A percentile compares a stretch with the other conserved stretches of the same genome.
Conservation (phyloP, 1,139 yeast species). For the Saccharomyces hybrid region DNA sequence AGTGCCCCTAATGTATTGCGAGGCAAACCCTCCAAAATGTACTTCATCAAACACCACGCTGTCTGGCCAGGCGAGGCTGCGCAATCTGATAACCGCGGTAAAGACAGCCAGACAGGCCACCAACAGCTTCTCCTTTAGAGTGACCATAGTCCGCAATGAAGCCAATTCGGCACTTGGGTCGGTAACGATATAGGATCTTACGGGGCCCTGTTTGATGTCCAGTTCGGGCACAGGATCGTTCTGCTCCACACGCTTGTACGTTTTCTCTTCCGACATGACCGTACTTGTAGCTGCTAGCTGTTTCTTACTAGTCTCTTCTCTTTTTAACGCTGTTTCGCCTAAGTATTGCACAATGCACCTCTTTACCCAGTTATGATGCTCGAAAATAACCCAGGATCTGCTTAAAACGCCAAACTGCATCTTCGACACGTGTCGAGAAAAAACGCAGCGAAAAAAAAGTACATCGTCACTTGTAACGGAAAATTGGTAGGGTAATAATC, state of each 20-base stretch:
- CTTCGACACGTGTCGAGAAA: constrained; percentile 1
- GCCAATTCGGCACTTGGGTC: constrained; percentile 39
- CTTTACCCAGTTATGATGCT: not conserved
- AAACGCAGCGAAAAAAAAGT: not conserved
- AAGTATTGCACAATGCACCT: not conserved
- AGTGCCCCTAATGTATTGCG: constrained; percentile 60
- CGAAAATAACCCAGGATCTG: not conserved
- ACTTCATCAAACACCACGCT: constrained; percentile 93
- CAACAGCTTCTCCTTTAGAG: constrained; percentile 35
- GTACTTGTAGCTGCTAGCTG: constrained; percentile 1
- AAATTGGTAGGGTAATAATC: too few species aligned
- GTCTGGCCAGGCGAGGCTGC: constrained; percentile 56
- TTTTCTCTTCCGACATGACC: not conserved
- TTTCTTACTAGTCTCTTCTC: not conserved
- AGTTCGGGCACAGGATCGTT: constrained; percentile 42
- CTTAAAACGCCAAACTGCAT: not conserved
- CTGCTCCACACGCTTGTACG: constrained; percentile 1
- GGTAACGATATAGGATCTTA: constrained; percentile 37
- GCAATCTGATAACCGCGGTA: constrained; percentile 52
- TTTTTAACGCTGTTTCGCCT: not conserved
- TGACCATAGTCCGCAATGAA: constrained; percentile 32
- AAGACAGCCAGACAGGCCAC: constrained; percentile 47
- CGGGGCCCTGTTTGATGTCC: constrained; percentile 36
- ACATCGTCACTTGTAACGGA: not conserved
- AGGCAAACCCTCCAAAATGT: constrained; percentile 74